These are phyloP conservation scores for Cladosporium colombiae DNA, from an alignment of 2,329 filamentous ascomycete species.

Conservation along the genomic window DNA sequence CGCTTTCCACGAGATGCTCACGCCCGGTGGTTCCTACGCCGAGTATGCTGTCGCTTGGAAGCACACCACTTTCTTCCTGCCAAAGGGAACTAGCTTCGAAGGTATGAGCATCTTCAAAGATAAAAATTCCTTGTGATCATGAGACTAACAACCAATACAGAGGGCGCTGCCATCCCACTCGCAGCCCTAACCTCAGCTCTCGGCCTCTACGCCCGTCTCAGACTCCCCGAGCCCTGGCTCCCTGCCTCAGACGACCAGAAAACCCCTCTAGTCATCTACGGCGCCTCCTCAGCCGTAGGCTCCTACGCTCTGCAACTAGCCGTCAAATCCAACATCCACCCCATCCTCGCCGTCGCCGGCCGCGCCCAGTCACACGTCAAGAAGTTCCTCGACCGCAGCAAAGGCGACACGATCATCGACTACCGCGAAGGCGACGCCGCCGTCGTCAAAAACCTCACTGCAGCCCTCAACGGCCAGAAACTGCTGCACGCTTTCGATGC, in stretches of 20 bases:
- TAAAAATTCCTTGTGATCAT: neutral
- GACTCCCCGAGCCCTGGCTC: constrained; percentile 45
- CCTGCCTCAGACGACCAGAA: constrained; percentile 29
- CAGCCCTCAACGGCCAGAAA: constrained; percentile 46
- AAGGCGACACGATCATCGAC: constrained; percentile 50
- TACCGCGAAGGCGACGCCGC: constrained; percentile 58
- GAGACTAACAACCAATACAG: constrained; percentile 27
- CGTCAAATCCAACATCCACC: constrained; percentile 41
- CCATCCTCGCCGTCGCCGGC: constrained; percentile 46
- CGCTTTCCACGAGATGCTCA: constrained; percentile 56
- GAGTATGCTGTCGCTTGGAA: constrained; percentile 61
- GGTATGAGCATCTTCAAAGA: constrained; percentile 35
- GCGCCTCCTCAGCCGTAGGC: constrained; percentile 44
- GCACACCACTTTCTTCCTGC: constrained; percentile 59
- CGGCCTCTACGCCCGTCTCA: constrained; percentile 48
- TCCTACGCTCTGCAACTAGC: constrained; percentile 46
- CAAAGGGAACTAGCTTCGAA: constrained; percentile 53
- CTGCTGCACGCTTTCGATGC: constrained; percentile 60
- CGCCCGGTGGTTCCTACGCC: constrained; percentile 57
- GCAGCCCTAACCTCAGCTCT: constrained; percentile 50
- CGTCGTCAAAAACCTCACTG: constrained; percentile 49
- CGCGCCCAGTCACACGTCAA: constrained; percentile 41
- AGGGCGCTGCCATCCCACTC: constrained; percentile 49
- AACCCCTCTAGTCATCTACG: constrained; percentile 43
- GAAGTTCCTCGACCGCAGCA: constrained; percentile 40